Base-by-base conservation (phyloP, 768 basidiomycete genomes). In the Phylloporus sp. region DNA sequence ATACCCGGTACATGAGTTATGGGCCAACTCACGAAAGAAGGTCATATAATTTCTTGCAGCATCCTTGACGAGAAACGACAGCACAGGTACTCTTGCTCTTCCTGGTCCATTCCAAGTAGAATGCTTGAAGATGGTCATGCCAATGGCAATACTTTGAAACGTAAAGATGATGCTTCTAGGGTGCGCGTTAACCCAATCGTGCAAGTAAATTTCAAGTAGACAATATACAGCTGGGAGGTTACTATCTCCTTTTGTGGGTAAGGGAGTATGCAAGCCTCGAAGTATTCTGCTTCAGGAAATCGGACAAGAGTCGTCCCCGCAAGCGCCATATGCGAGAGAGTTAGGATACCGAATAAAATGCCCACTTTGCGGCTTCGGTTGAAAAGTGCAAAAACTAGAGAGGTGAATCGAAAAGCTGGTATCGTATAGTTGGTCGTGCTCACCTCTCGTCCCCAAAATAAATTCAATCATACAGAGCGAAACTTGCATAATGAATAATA, bases 31-130 rank as follows among this genome's bases (percentile, higher is more conserved):
- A 78, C 78, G 48, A 51, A 76, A 74, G 9, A 77, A 53, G 4
- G 73, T 41, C 28, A 73, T 39, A 59, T 75, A 78, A 2, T 74
- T 73, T 66, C 73, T 72, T 3, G 72, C 70, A 7, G 78, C 73
- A 59, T 80, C 78, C n/a, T 72, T 70, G 58, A 75, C 65, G 13
- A 79, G 63, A 40, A 78, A 55, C 6, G 66, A 52, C 12, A 76
- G 54, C 7, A 79, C 58, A 0, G 74, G 76, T 2, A 72, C 68
- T 43, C 74, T 69, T 24, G 72, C 74, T 73, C 72, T 73, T 10
- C 73, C 74, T 1, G 60, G 60, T 36, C 70, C 71, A 8, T 68
- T 49, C 3, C 70, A 66, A 18, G 56, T 24, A 2, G 69, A 44
- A 53, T 73, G 74, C 52, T 76, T 76, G 36, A 61, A 64, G 2